Evolutionary conservation across 106 monocot species (phyloP), one percentile per base, ranked within the genome.

Genomic region (Dendrobium nobile): DNA sequence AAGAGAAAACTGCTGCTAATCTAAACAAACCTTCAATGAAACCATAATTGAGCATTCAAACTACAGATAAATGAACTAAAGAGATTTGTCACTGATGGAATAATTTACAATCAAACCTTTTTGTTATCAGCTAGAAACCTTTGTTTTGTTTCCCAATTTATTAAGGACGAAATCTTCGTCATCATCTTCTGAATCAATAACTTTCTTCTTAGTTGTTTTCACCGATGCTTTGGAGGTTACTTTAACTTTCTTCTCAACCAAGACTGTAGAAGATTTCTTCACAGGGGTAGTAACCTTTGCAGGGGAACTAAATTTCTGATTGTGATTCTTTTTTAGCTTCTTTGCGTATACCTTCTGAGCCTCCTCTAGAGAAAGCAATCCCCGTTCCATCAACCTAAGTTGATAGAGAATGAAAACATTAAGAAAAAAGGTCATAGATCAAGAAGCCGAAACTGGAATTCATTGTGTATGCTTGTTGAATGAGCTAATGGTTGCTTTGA

Each of bases 331-430:
- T 48, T 44, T 80, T 67, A 80, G 79, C 82, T 92, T 95, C 84
- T 84, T 90, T 27, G 82, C 85, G 58, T 87, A 89, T 11, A 95
- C 85, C 78, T 85, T 88, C 78, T 73, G 79, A 77, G 95, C 92
- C 64, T 82, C 84, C 20, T 81, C 84, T 55, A 17, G 1, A 33
- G 90, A 82, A 75, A 95, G 91, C 83, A 95, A 86, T 27, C 95
- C 95, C 87, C 90, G 79, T 51, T 95, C 95, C 95, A 95, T 89
- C 92, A 95, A 88, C 95, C 95, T 95, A 76, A 44, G 74, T 74
- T 74, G n/a, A 48, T 18, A 76, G 48, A 28, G 19, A 74, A 76
- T 43, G 44, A 20, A 44, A 43, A 74, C 6, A 42, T 61, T 51
- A 51, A 15, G 51, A 51, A 51, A 51, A 51, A 51, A 13, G 13